These are phyloP conservation scores for Neospermospora avenae DNA, from an alignment of 2,329 filamentous ascomycete species.

Conservation along the genomic window DNA sequence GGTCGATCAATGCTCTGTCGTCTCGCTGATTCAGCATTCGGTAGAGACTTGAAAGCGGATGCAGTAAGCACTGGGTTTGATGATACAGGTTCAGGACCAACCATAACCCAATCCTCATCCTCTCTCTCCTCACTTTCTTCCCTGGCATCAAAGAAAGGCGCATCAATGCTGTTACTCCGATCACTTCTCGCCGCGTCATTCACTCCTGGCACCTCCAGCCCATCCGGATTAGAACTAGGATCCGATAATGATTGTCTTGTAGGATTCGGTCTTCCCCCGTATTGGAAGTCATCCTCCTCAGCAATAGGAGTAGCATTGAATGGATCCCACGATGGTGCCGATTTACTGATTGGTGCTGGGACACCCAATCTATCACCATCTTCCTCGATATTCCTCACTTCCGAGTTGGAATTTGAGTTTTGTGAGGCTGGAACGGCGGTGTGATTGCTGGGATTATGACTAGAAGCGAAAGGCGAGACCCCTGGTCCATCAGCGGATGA, in stretches of 20 bases:
- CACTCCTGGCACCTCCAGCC: neutral
- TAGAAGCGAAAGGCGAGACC: too few species aligned
- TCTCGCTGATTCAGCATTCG: neutral
- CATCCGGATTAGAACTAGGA: neutral
- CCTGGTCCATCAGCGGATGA: too few species aligned
- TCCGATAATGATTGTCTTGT: slow-evolving; percentile 2
- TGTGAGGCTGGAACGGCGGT: neutral
- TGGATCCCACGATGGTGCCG: slow-evolving; percentile 38
- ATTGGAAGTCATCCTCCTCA: slow-evolving; percentile 38
- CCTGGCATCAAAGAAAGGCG: slow-evolving; percentile 27
- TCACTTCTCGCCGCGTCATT: slow-evolving; percentile 16
- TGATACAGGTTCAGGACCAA: slow-evolving; percentile 12
- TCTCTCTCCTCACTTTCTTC: slow-evolving; percentile 14
- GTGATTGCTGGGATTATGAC: too few species aligned
- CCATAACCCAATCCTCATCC: slow-evolving; percentile 29
- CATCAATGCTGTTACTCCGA: slow-evolving; percentile 25
- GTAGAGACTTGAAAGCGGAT: neutral
- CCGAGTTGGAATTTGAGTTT: slow-evolving; percentile 11
- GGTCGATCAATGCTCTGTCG: neutral
- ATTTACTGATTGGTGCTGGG: slow-evolving; percentile 37
- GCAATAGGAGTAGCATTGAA: slow-evolving; percentile 37
- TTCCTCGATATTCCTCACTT: too few species aligned
- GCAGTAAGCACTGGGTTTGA: neutral
- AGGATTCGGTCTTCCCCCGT: slow-evolving; percentile 20
- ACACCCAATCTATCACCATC: slow-evolving; percentile 17